A percentile compares a stretch with the other conserved stretches of the same genome.
Conservation (phyloP, 164 flowering plant genomes). For the Kingdonia uniflora region DNA sequence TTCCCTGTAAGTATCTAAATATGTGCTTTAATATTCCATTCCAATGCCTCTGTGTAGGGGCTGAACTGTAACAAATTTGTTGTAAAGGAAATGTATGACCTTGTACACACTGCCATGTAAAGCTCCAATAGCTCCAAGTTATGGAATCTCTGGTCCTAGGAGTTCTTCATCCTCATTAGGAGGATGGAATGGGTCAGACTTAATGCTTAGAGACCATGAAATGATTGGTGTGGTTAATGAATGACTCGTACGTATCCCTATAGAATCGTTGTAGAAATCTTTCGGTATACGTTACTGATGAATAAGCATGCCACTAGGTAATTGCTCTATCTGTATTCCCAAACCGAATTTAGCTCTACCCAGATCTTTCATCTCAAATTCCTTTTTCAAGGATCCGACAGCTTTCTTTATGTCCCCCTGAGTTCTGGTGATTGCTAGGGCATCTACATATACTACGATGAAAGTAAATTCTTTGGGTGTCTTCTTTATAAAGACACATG, state of each 20-base stretch:
- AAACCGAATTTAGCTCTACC: too few relatives aligned
- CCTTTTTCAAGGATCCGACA: too few relatives aligned
- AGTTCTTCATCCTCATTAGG: neutral
- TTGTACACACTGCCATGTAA: neutral
- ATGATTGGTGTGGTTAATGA: slow-evolving; percentile 6
- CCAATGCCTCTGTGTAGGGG: neutral
- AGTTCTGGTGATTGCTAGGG: too few relatives aligned
- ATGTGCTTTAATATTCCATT: neutral
- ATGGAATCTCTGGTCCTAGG: slow-evolving; percentile 4
- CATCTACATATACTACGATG: too few relatives aligned
- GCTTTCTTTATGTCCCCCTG: too few relatives aligned
- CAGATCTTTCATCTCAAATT: too few relatives aligned
- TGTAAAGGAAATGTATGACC: neutral
- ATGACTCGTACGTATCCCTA: neutral
- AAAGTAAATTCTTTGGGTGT: too few relatives aligned
- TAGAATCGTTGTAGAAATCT: too few relatives aligned
- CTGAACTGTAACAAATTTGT: neutral
- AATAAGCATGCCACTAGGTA: too few relatives aligned
- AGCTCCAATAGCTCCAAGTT: slow-evolving; percentile 8
- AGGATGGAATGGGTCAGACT: neutral
- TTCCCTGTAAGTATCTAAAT: neutral
- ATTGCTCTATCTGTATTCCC: too few relatives aligned
- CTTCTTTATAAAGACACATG: too few relatives aligned
- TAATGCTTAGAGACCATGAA: neutral
- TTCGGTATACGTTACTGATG: too few relatives aligned